Conservation (phyloP, 176 grass and related monocot genomes). For the Oryza brachyantha region DNA sequence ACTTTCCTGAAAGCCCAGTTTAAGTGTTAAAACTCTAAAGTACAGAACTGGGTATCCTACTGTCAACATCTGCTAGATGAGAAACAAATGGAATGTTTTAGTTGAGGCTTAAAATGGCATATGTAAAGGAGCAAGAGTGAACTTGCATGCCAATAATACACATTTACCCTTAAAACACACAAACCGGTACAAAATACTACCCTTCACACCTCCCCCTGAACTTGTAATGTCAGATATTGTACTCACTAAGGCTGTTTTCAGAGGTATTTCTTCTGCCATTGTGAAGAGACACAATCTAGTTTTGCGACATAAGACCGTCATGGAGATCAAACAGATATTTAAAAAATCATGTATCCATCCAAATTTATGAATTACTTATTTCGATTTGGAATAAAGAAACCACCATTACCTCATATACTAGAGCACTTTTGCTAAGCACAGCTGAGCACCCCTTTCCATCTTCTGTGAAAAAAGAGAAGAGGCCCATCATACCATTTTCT, state of each 20-base stretch:
- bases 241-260: background rate
- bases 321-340: background rate
- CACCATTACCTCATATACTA: constrained; percentile 75
- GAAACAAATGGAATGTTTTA: background rate
- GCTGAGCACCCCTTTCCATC: constrained; percentile 69
- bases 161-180: background rate
- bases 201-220: background rate
- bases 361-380: constrained; percentile 15
- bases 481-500: constrained; percentile 80
- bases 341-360: background rate
- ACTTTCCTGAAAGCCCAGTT: background rate
- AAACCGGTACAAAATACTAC: background rate
- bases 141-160: background rate
- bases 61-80: background rate
- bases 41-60: background rate
- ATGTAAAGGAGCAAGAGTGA: background rate
- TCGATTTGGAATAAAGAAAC: constrained; percentile 7
- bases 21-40: background rate
- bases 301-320: background rate
- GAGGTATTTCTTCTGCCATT: background rate
- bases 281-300: background rate
- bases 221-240: background rate
- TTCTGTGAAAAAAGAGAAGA: constrained; percentile 86
- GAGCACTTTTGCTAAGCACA: constrained; percentile 69
- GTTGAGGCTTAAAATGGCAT: background rate